These are phyloP conservation scores for Paramecium sexaurelia DNA, from an alignment of 73 alveolate species.

Conservation along the genomic window DNA sequence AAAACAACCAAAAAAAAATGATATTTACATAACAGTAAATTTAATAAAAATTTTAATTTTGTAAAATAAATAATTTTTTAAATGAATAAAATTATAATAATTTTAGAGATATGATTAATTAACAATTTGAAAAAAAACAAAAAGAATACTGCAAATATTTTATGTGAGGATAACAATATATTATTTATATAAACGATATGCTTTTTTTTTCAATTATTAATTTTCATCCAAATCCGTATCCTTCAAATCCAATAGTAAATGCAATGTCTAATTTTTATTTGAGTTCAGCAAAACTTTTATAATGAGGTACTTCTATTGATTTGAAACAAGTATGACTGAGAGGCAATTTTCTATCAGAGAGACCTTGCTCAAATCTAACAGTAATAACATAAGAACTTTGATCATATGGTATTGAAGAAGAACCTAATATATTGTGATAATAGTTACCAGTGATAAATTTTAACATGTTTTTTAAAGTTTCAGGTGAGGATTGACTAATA, in stretches of 20 bases:
- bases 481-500: slow-evolving; percentile 13
- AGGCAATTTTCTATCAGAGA: slow-evolving; percentile 42
- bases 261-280: slow-evolving; percentile 65
- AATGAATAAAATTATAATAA: too few relatives aligned
- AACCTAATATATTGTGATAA: background rate
- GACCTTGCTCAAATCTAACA: background rate
- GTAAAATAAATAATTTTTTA: too few relatives aligned
- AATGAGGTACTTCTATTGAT: slow-evolving; percentile 65
- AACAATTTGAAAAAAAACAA: too few relatives aligned
- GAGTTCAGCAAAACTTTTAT: slow-evolving; percentile 39
- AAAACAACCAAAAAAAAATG: too few relatives aligned
- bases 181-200: too few relatives aligned
- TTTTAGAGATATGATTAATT: too few relatives aligned
- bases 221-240: slow-evolving; percentile 68
- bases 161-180: background rate
- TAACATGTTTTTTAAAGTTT: slow-evolving; percentile 55
- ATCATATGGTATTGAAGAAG: slow-evolving; percentile 63
- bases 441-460: slow-evolving; percentile 65
- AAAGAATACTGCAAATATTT: too few relatives aligned
- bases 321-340: slow-evolving; percentile 62
- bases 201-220: too few relatives aligned
- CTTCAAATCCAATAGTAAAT: slow-evolving; percentile 66
- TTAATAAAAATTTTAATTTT: too few relatives aligned
- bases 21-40: too few relatives aligned
- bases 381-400: slow-evolving; percentile 15